Base-by-base conservation (phyloP, 73 alveolate species). In the Paramecium sexaurelia region DNA sequence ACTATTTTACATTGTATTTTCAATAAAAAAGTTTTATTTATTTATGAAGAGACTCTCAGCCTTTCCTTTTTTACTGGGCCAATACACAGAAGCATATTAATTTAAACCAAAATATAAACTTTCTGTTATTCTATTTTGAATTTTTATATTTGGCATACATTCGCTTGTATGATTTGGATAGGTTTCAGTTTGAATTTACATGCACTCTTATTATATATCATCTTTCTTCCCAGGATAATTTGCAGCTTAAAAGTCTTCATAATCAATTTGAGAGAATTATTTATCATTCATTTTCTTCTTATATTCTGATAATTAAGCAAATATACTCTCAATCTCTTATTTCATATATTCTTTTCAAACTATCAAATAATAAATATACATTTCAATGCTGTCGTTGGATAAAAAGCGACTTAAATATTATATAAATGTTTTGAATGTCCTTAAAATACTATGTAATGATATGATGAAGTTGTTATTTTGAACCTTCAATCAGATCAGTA, bases 221-320 rank as follows among this genome's bases (percentile, higher is more conserved):
- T 78, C 35, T 26, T 45, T 19, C 41, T 45, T 78, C 15, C 8
- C 40, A 37, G 73, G 73, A 43, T 41, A 78, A 24, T 78, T 78
- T 20, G 68, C 90, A 13, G 40, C 40, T 9, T 78, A 39, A 78
- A 78, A 78, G 5, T 78, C 55, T 40, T 78, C 90, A n/a, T 78
- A 78, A 78, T 78, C 90, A 1, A 41, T 40, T 22, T 43, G 8
- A 8, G 68, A 29, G 22, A 78, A 78, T 37, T 56, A 2, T 78
- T 39, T 41, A 41, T 78, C 90, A 32, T 78, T 43, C 29, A 78
- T 20, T 43, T 78, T 78, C 27, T 78, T 78, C 73, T 78, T 61
- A 10, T 61, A 61, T 61, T 61, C 83, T 29, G 83, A 61, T 8
- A 61, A 61, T 61, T 61, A 29, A 6, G 83, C 83, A 61, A 61